Conservation (phyloP, 345 rosid genomes). For the Conringia planisiliqua region DNA sequence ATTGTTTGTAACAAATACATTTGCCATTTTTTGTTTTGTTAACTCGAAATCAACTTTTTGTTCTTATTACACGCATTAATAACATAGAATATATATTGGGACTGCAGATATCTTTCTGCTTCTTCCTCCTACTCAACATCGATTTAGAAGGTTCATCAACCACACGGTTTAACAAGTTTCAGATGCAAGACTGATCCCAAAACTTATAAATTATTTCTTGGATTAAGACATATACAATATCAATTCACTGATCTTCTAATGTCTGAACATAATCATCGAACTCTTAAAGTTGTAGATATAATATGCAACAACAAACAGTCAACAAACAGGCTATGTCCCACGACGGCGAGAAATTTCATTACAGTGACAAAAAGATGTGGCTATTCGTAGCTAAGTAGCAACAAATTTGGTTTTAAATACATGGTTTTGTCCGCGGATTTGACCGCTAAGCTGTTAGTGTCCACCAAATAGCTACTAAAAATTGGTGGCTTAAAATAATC, state of each 20-base stretch:
- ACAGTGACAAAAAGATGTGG: neutral
- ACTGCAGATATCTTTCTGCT: neutral
- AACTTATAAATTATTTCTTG: neutral
- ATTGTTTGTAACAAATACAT: constrained; percentile 31
- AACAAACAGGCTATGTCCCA: neutral
- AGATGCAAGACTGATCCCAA: neutral
- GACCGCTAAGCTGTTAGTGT: neutral
- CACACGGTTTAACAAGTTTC: neutral
- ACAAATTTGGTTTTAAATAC: neutral
- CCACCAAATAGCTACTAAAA: neutral
- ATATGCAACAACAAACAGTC: neutral
- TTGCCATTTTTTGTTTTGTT: neutral
- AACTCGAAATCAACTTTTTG: constrained; percentile 11
- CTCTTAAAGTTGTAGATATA: neutral
- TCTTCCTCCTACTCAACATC: neutral
- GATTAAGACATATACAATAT: neutral
- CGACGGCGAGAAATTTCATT: neutral
- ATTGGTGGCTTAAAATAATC: neutral
- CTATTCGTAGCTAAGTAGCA: neutral
- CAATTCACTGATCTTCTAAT: neutral
- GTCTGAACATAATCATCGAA: neutral
- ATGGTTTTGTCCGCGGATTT: neutral
- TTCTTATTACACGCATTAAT: constrained; percentile 20
- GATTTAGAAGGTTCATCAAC: neutral
- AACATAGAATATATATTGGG: constrained; percentile 14